Evolutionary conservation across 2,329 filamentous ascomycete genomes (phyloP).

Genomic region (Fusarium praegraminearum): DNA sequence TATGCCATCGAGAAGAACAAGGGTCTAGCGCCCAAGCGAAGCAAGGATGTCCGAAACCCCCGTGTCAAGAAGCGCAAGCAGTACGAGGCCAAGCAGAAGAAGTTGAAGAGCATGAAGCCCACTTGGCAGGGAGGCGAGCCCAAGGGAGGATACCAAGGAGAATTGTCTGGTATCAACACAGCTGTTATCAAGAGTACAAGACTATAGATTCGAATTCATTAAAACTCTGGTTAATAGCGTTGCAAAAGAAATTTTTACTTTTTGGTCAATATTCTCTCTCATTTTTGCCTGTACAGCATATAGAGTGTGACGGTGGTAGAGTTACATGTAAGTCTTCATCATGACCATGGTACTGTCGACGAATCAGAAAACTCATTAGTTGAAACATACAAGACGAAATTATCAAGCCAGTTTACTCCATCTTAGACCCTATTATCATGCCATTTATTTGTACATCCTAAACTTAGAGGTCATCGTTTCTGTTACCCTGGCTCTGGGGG

Average conservation of each 20-base stretch:
- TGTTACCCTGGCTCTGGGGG: not conserved
- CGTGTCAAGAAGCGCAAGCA: slow-evolving; percentile 98
- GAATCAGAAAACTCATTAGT: not conserved
- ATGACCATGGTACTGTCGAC: not conserved
- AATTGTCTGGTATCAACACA: slow-evolving; percentile 94
- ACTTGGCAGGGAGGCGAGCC: slow-evolving; percentile 89
- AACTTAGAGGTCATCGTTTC: not conserved
- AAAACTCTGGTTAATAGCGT: slow-evolving; percentile 34
- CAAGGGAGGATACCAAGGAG: slow-evolving; percentile 87
- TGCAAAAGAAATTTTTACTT: slow-evolving; percentile 4
- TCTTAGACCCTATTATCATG: not conserved
- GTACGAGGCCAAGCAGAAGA: slow-evolving; percentile 98
- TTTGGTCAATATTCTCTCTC: slow-evolving; percentile 1
- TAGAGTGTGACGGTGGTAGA: not conserved
- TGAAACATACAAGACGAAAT: not conserved
- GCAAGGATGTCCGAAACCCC: slow-evolving; percentile 95
- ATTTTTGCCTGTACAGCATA: not conserved
- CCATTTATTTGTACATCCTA: not conserved
- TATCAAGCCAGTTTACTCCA: not conserved
- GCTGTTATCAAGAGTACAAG: slow-evolving; percentile 93
- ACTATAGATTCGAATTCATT: slow-evolving; percentile 65
- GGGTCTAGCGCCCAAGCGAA: slow-evolving; percentile 87
- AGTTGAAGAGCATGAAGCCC: slow-evolving; percentile 86
- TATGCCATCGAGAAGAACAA: slow-evolving; percentile 99
- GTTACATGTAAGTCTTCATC: slow-evolving; percentile 11